Base-by-base conservation (phyloP, 352 stramenopile genomes). In the Globisporangium ultimum region DNA sequence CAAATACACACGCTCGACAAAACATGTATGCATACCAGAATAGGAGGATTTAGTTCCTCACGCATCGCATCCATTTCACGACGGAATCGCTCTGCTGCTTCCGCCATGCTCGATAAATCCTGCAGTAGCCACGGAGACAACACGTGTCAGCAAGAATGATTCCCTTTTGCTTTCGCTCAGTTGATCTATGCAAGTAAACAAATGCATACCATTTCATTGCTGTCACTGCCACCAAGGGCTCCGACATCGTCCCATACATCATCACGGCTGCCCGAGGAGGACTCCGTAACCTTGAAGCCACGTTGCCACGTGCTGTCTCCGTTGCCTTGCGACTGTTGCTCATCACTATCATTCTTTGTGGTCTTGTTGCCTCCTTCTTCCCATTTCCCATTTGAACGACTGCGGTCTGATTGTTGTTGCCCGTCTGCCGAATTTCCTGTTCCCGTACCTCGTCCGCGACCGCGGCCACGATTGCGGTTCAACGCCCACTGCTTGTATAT, bases 401-500 rank as follows among this genome's bases (percentile, higher is more conserved):
- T 73, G 15, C 81, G 74, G 18, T 89, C 80, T 24, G 72, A 64
- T 55, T 61, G 22, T 34, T 63, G 21, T 53, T 70, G 38, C 55
- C 71, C 12, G 65, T 61, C 28, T 34, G 21, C 36, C 14, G 17
- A 53, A 68, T 28, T 70, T 68, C 6, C 70, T 57, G 22, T 53
- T 57, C 28, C 28, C 40, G 74, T 77, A 21, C 77, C 77, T n/a
- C 84, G 78, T 12, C 84, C 84, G 28, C 84, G 79, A 2, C 86
- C 86, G 17, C 86, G 81, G 3, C 83, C 84, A 13, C 83, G 84
- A 55, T 91, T 93, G 53, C 82, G 82, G 58, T 91, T 93, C 21
- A 88, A 58, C 34, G 80, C 76, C 84, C 84, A 93, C 64, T 93
- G 84, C 58, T 95, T 91, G 66, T 93, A 93, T 48, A 95, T 85